A percentile compares a stretch with the other conserved stretches of the same genome.
Evolutionary conservation across 202 grass and related monocot genomes (phyloP).

Genomic region (Zoysia matrella): DNA sequence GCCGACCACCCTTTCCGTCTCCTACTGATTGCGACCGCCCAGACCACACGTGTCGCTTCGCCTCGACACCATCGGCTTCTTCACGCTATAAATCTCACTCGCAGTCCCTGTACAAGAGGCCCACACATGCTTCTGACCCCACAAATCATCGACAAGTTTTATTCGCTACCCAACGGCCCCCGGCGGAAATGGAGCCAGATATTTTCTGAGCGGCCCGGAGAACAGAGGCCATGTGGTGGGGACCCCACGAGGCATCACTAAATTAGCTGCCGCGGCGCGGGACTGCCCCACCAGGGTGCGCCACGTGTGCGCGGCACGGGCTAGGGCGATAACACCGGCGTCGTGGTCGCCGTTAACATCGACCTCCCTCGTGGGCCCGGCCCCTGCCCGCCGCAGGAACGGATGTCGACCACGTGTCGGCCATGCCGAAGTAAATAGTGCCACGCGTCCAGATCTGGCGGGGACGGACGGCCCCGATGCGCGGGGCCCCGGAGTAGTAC

Average conservation of each 20-base stretch:
- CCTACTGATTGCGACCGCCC: slow-evolving; percentile 45
- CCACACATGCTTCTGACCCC: accelerated
- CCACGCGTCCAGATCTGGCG: slow-evolving; percentile 49
- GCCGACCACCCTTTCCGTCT: slow-evolving; percentile 54
- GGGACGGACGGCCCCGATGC: slow-evolving; percentile 48
- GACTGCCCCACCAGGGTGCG: background rate
- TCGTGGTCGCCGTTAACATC: slow-evolving; percentile 44
- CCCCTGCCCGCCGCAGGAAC: background rate
- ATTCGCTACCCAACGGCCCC: too few species aligned
- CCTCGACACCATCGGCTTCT: background rate
- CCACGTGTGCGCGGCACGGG: slow-evolving; percentile 46
- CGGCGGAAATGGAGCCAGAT: background rate
- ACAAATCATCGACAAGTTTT: background rate
- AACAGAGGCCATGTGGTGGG: slow-evolving; percentile 49
- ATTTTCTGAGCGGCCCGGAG: slow-evolving; percentile 42
- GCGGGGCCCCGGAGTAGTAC: slow-evolving; percentile 27
- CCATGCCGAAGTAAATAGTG: background rate
- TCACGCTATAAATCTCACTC: accelerated
- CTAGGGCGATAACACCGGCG: slow-evolving; percentile 47
- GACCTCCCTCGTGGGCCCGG: slow-evolving; percentile 2
- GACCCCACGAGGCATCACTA: slow-evolving; percentile 40
- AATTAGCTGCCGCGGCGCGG: slow-evolving; percentile 27
- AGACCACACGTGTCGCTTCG: slow-evolving; percentile 43
- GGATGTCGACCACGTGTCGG: slow-evolving; percentile 42
- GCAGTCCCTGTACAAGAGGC: background rate